These are phyloP conservation scores for Stachybotrys elegans DNA, from an alignment of 2,329 filamentous ascomycete species.

Conservation along the genomic window DNA sequence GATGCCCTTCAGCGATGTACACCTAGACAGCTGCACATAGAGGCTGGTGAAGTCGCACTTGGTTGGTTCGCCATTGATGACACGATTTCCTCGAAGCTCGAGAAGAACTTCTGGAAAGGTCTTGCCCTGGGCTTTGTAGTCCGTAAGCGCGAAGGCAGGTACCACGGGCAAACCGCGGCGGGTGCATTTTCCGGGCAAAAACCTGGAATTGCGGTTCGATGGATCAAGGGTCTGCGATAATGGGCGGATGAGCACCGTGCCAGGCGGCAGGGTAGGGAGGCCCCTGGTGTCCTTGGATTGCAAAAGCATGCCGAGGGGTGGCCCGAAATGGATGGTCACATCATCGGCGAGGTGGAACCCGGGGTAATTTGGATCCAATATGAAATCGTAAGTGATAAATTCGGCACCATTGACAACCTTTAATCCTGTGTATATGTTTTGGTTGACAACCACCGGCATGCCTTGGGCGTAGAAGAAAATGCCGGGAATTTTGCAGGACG, in stretches of 20 bases:
- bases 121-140: conserved; percentile 2
- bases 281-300: conserved; percentile 5
- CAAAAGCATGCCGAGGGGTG: conserved; percentile 8
- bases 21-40: conserved; percentile 5
- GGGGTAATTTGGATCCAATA: conserved; percentile 7
- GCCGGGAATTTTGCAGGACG: neutral
- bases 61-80: conserved; percentile 3
- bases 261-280: neutral
- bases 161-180: neutral
- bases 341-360: conserved; percentile 7
- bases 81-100: conserved; percentile 6
- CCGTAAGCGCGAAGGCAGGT: neutral
- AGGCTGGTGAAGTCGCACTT: conserved; percentile 2
- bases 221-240: neutral
- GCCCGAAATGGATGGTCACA: conserved; percentile 7
- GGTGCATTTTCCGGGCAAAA: neutral
- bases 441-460: neutral
- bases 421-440: neutral
- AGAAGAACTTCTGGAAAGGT: conserved; percentile 7
- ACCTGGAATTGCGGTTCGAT: neutral
- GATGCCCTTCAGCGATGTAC: conserved; percentile 2
- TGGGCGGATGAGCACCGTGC: neutral
- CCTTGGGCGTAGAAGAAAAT: neutral
- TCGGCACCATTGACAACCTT: conserved; percentile 4
- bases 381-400: conserved; percentile 6